phyloP scores from a whole-genome alignment of 306 rosid genomes.

The Lablab purpureus region DNA sequence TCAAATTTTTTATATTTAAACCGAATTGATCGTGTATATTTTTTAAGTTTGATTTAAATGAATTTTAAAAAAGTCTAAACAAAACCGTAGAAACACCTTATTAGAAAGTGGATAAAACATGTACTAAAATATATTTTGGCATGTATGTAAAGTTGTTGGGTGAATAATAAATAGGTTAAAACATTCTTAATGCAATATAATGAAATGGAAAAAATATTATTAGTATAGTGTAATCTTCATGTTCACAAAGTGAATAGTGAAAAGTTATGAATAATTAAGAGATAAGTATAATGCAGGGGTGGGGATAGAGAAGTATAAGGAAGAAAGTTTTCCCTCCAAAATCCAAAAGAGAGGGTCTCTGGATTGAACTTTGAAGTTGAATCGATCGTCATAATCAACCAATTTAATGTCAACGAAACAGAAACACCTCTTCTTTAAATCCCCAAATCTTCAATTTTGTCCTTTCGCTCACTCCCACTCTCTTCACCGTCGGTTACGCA shows the following conservation, averaged over 20 bases:
- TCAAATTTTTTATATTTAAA: too few species aligned
- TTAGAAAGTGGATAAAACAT: neutral
- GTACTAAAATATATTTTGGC: neutral
- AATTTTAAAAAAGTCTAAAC: too few species aligned
- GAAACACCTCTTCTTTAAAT: conserved; percentile 48
- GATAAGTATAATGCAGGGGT: neutral
- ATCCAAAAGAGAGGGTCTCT: conserved; percentile 11
- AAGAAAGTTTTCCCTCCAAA: conserved; percentile 54
- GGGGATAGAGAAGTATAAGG: neutral
- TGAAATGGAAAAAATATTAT: too few species aligned
- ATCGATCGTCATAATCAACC: conserved; percentile 1
- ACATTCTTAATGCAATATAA: neutral
- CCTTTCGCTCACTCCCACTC: conserved; percentile 21
- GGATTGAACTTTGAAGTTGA: conserved; percentile 37
- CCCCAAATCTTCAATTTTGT: conserved; percentile 27
- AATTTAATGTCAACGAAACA: conserved; percentile 38
- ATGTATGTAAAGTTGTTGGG: neutral
- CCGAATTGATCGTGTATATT: too few species aligned
- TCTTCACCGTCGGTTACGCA: conserved; percentile 52
- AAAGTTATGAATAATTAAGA: neutral
- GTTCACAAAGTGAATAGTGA: neutral
- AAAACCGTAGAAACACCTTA: too few species aligned
- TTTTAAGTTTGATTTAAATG: too few species aligned
- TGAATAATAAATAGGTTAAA: neutral
- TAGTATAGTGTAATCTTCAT: neutral